These are phyloP conservation scores for Globisporangium spiculum DNA, from an alignment of 352 stramenopile species.

Conservation along the genomic window DNA sequence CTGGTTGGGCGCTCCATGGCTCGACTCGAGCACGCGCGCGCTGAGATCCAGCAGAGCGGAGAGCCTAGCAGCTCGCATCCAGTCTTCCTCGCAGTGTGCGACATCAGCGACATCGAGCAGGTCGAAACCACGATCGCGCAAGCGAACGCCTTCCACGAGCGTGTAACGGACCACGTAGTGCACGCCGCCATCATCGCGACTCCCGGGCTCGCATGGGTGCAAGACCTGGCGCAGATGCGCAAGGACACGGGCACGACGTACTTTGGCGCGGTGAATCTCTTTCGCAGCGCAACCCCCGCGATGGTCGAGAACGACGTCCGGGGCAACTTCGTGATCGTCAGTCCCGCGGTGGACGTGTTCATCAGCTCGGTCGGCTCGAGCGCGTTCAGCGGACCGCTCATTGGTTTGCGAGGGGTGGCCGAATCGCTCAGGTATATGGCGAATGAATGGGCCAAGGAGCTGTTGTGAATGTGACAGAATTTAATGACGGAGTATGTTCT, in stretches of 20 bases:
- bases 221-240: conserved; percentile 40
- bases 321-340: conserved; percentile 50
- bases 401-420: conserved; percentile 87
- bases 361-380: conserved; percentile 83
- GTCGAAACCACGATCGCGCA: conserved; percentile 40
- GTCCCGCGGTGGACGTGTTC: conserved; percentile 48
- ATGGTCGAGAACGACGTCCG: conserved; percentile 52
- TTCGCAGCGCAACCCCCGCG: conserved; percentile 49
- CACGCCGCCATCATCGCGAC: conserved; percentile 32
- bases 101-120: conserved; percentile 35
- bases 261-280: conserved; percentile 47
- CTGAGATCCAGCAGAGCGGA: conserved; percentile 10
- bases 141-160: conserved; percentile 56
- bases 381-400: conserved; percentile 88
- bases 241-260: conserved; percentile 61
- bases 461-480: background rate
- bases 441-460: no score
- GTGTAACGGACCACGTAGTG: conserved; percentile 60
- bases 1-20: conserved; percentile 12
- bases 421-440: conserved; percentile 61
- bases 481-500: background rate
- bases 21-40: conserved; percentile 8
- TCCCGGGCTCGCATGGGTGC: conserved; percentile 53
- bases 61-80: background rate
- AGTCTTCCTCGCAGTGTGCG: conserved; percentile 40